phyloP scores from a whole-genome alignment of 2,329 filamentous ascomycete genomes.

The Didymella glomerata region DNA sequence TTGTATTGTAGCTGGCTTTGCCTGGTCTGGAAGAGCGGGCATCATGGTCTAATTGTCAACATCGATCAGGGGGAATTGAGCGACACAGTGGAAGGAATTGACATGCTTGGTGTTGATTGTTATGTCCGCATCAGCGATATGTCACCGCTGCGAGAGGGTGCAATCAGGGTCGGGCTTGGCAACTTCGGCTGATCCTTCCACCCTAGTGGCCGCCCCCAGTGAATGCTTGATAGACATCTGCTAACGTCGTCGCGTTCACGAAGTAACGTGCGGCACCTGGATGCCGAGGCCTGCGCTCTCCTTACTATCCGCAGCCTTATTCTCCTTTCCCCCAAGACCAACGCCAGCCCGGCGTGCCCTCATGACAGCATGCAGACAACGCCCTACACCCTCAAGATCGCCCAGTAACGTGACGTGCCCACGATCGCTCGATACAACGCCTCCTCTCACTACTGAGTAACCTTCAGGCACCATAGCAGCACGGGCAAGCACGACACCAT shows the following conservation, averaged over 20 bases:
- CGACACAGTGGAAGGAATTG: not conserved
- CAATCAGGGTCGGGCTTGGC: not conserved
- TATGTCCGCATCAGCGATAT: not conserved
- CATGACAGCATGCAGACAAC: constrained; percentile 73
- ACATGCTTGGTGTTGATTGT: not conserved
- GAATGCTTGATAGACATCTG: not conserved
- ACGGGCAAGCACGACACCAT: constrained; percentile 86
- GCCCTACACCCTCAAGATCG: constrained; percentile 81
- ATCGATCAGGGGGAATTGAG: not conserved
- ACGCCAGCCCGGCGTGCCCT: constrained; percentile 77
- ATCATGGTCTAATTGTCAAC: not conserved
- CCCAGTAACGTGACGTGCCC: constrained; percentile 89
- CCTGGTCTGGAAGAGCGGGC: not conserved
- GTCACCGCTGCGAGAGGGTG: not conserved
- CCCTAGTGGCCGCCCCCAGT: not conserved
- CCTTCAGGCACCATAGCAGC: constrained; percentile 86
- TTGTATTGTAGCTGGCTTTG: not conserved
- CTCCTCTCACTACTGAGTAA: constrained; percentile 76
- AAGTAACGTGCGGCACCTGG: constrained; percentile 2
- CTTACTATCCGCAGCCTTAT: constrained; percentile 64
- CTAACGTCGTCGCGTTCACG: not conserved
- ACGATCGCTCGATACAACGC: constrained; percentile 79
- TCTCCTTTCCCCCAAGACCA: constrained; percentile 70
- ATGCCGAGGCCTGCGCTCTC: constrained; percentile 12
- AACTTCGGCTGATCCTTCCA: not conserved